phyloP scores from a whole-genome alignment of 371 early-diverging fungal genomes.

The Entomophthora muscae region DNA sequence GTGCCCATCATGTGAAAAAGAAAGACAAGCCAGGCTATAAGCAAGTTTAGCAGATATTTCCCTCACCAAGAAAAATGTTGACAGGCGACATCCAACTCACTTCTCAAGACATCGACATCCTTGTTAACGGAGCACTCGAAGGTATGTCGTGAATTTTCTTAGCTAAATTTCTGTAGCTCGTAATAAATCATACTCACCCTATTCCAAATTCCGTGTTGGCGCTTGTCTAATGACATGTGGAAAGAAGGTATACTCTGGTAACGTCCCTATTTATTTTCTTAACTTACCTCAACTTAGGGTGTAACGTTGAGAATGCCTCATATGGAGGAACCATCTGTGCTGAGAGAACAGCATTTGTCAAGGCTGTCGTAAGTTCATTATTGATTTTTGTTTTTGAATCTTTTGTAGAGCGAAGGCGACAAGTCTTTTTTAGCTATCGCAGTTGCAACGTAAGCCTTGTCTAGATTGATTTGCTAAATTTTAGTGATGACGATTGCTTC shows the following conservation, averaged over 20 bases:
- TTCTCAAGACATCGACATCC: not conserved
- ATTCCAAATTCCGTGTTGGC: slow-evolving; percentile 72
- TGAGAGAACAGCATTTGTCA: slow-evolving; percentile 67
- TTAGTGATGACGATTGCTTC: slow-evolving; percentile 7
- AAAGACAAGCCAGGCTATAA: too few relatives aligned
- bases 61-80: too few relatives aligned
- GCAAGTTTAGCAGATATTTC: too few relatives aligned
- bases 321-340: slow-evolving; percentile 57
- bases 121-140: not conserved
- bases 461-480: not conserved
- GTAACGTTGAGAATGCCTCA: slow-evolving; percentile 70
- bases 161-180: slow-evolving; percentile 18
- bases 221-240: slow-evolving; percentile 46
- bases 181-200: slow-evolving; percentile 50
- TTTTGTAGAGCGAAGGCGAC: slow-evolving; percentile 9
- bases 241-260: slow-evolving; percentile 43
- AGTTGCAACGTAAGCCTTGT: slow-evolving; percentile 8
- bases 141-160: not conserved
- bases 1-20: too few relatives aligned
- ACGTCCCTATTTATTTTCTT: not conserved
- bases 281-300: slow-evolving; percentile 23
- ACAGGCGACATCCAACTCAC: slow-evolving; percentile 1
- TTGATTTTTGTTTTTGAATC: not conserved
- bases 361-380: slow-evolving; percentile 40
- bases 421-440: slow-evolving; percentile 9